Conservation (phyloP, 345 rosid species). For the Acer saccharum region DNA sequence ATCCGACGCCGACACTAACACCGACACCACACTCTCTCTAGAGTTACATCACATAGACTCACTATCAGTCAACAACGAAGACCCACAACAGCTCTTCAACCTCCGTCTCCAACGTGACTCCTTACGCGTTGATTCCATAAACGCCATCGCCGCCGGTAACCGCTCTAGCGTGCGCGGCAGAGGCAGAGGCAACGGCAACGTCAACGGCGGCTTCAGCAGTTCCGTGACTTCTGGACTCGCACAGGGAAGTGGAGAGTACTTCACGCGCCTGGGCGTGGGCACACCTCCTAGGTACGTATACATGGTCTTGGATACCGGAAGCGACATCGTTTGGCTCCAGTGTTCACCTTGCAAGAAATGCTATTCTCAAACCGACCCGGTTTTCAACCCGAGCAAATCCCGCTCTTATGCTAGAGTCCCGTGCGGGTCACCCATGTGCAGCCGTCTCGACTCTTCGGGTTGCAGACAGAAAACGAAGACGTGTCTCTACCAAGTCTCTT, state of each 20-base stretch:
- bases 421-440: conserved; percentile 68
- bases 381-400: conserved; percentile 78
- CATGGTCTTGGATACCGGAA: conserved; percentile 94
- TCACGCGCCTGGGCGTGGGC: conserved; percentile 92
- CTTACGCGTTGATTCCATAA: conserved; percentile 50
- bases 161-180: conserved; percentile 29
- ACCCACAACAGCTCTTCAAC: conserved; percentile 66
- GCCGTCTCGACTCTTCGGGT: conserved; percentile 60
- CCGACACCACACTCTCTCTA: conserved; percentile 34
- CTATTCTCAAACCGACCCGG: conserved; percentile 83
- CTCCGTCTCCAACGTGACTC: conserved; percentile 75
- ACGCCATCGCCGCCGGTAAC: conserved; percentile 37
- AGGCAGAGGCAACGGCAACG: conserved; percentile 24
- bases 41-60: conserved; percentile 83
- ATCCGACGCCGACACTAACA: conserved; percentile 17
- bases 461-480: conserved; percentile 45
- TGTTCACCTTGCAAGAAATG: conserved; percentile 91
- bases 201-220: conserved; percentile 62
- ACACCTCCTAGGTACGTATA: conserved; percentile 81
- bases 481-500: conserved; percentile 86
- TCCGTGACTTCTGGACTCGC: conserved; percentile 84
- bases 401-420: conserved; percentile 58
- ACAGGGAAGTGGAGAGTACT: conserved; percentile 96
- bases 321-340: conserved; percentile 95
- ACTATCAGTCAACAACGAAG: conserved; percentile 46